Base-by-base conservation (phyloP, 1,284 basidiomycete species). In the Leccinum solheimii region DNA sequence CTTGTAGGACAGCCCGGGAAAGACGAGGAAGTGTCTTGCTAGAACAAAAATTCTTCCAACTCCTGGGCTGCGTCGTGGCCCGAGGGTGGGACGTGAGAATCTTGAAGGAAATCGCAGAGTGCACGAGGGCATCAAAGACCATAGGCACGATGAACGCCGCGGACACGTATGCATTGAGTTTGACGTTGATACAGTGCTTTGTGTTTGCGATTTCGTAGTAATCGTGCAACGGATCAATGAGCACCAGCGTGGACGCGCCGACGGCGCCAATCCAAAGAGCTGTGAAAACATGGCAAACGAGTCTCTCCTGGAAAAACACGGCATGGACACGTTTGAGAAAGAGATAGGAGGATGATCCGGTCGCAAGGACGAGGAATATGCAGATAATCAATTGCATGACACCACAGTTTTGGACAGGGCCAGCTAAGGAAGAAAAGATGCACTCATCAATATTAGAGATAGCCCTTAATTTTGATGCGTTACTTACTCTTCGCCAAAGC, bases 241-340 rank as follows among this genome's bases (percentile, higher is more conserved):
- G 60, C 7, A 69, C 52, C 8, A 67, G 55, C 9, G 62, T 56
- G 4, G 69, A 68, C 2, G 66, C 62, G 10, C 66, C 69, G 23
- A 74, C 48, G 9, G 63, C 64, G 4, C 51, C 63, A 16, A 74
- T 38, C 72, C 70, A 76, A 26, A 77, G 58, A 11, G 66, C 30
- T 5, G 67, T 67, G 59, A 72, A 76, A n/a, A 61, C 16, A 23
- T 63, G 36, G 36, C 63, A 38, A 53, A 70, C 51, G 13, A 67
- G 13, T 53, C 56, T 66, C 23, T 67, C 60, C 10, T 62, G 30
- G 43, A 58, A 21, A 55, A 69, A 72, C 10, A 76, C 60, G 3
- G 69, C 76, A 40, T 72, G 67, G 30, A 74, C 66, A 13, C 76
- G 74, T 59, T 69, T 67, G 64, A 72, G 70, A 57, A 77, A 76